Base-by-base conservation (phyloP, 495 filamentous ascomycete genomes). In the Aspergillus biplanus region DNA sequence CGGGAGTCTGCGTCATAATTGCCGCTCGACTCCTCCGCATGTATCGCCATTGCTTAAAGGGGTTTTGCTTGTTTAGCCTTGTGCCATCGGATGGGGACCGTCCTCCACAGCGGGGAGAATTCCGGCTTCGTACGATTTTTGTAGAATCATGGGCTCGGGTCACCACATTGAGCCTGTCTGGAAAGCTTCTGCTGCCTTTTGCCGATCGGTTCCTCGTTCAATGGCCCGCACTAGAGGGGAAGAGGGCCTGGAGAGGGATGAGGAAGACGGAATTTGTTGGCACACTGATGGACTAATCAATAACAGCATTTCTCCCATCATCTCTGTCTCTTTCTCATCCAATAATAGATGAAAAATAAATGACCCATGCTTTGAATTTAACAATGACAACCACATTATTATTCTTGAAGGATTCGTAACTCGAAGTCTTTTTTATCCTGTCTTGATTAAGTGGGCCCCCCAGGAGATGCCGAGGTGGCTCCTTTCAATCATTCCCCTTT, bases 111-210 rank as follows among this genome's bases (percentile, higher is more conserved):
- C 37, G 60, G 13, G 46, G 31, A 5, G 60, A 73, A 46, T 81
- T 77, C 42, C 83, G 82, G 70, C 85, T 93, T 69, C 83, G 87
- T 48, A 89, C 84, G 7, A 82, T 98, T 21, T 98, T 93, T 71
- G 83, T 97, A 13, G 95, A 99, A 83, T 92, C 87, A 33, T 98
- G 92, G 89, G 96, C 95, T 2, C 83, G 93, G 16, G 89, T 95
- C 4, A 85, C 79, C 59, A 87, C 82, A 9, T 71, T 97, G 68
- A 97, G 94, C 78, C 73, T 96, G 54, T 93, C 89, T 58, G 93
- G 94, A 7, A 84, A 83, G 64, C 73, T 97, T 6, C 77, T 97
- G 56, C 69, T 87, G 42, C 74, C 78, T 33, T 67, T 89, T 49
- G 88, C 87, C 52, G 86, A 94, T 76, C 78, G 83, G 58, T 90